Evolutionary conservation across 179 eudicot species (phyloP), one percentile per base, ranked within the genome.

Genomic region (Silene coronaria): DNA sequence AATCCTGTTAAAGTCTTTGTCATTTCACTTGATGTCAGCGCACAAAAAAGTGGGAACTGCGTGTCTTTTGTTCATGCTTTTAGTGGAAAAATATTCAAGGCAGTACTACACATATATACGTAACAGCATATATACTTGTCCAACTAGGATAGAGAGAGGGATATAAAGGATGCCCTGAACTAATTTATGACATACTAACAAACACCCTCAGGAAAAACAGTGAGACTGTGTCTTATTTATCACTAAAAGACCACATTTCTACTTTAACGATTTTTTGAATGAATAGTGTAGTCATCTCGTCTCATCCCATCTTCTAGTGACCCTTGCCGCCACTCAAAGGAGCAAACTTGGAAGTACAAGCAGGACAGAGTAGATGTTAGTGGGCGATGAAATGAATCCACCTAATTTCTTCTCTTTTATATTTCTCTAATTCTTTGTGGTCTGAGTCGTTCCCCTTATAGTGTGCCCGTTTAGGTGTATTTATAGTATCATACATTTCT

Each of bases 41-140:
- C 79, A 76, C 76, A 27, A 63, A 76, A 80, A 80, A 80, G 79
- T 80, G 76, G 82, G 82, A 65, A 71, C 32, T 75, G 78, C 69
- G 82, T 76, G 79, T 76, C 71, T 74, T 71, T 5, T 71, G 76
- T 80, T 19, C 24, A 55, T 45, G 60, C 75, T 71, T 80, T 60
- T 71, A 60, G 79, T 70, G 79, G 71, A 27, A 23, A 34, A 64
- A n/a, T 48, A 10, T 46, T 53, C 58, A 53, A 53, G 48, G 48
- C 48, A 53, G 58, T 53, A 53, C 58, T 53, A 53, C 16, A 51
- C 58, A 53, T 53, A 51, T 21, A 53, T 53, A 53, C 60, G 11
- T 74, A 74, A n/a, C n/a, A 62, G 70, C 69, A 58, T 42, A 74
- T 45, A 36, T 57, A 53, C 28, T 3, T 64, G 42, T 64, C 42